A percentile compares a stretch with the other conserved stretches of the same genome.
phyloP scores from a whole-genome alignment of 768 basidiomycete species.

The Rhodotorula paludigena region DNA sequence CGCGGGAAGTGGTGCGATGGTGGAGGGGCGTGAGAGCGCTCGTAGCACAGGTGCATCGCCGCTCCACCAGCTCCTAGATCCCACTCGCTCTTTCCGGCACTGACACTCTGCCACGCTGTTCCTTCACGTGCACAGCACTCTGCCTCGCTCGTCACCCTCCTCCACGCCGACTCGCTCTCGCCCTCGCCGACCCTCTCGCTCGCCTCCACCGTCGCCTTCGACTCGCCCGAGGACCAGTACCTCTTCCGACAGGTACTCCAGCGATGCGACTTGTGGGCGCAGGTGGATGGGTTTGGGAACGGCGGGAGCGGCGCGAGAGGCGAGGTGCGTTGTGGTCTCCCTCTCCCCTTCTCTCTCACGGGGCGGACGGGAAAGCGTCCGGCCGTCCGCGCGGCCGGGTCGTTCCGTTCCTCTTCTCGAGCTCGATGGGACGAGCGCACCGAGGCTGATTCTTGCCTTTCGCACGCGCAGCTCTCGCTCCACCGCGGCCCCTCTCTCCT shows the following conservation, averaged over 20 bases:
- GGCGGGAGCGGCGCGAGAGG: slow-evolving; percentile 10
- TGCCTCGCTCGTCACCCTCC: slow-evolving; percentile 16
- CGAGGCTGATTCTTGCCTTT: neutral
- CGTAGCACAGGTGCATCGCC: neutral
- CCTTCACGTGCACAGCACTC: neutral
- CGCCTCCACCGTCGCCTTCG: neutral
- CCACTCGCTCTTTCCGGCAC: neutral
- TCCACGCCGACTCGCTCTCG: slow-evolving; percentile 23
- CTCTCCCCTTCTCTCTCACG: neutral
- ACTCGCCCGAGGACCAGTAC: slow-evolving; percentile 20
- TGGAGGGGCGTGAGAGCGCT: slow-evolving; percentile 1
- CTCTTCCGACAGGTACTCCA: slow-evolving; percentile 17
- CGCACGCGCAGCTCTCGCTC: neutral
- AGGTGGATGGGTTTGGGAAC: slow-evolving; percentile 7
- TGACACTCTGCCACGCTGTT: neutral
- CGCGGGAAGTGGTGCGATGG: slow-evolving; percentile 3
- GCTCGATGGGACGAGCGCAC: too few species aligned
- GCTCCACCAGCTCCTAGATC: neutral
- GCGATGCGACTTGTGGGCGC: slow-evolving; percentile 6
- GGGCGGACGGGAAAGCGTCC: too few species aligned
- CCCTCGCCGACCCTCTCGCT: neutral
- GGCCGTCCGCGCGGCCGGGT: too few species aligned
- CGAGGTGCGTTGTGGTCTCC: slow-evolving; percentile 14
- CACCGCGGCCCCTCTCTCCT: neutral
- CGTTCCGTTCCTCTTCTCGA: too few species aligned